Evolutionary conservation across 2,329 filamentous ascomycete species (phyloP), one percentile per base, ranked within the genome.

Genomic region (Aphanocladium album): DNA sequence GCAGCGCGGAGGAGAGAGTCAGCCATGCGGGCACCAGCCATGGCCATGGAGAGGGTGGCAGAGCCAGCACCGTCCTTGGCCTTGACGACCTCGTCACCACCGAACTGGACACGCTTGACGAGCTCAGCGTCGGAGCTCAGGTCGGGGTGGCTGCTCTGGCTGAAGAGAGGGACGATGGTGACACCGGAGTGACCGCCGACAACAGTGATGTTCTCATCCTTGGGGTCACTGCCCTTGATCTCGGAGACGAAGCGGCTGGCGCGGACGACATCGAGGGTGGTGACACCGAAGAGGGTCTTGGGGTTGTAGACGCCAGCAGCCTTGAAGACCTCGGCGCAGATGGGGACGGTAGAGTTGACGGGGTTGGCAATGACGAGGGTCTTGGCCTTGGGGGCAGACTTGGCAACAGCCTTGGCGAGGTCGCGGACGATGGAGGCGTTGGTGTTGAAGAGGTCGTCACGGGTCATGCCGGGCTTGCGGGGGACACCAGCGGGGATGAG

Each of bases 381-480:
- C 82, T 96, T 96, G 79, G 95, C 95, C 67, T 97, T 84, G 72
- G 95, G 95, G 74, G 89, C 85, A 69, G 90, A 85, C 73, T 96
- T 87, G 73, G 95, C 95, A 74, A 87, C 88, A 72, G 92, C 93
- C 87, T 96, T 96, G 81, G 93, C 93, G 68, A 99, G 88, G 80
- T 98, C 95, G 74, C 93, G 93, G 77, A 99, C 95, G 78, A 99
- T 99, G 76, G 91, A 96, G 79, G 95, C 95, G 80, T 99, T 99
- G 85, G 93, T 99, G 88, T 98, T 98, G 92, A 99, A 99, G 67
- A 99, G 89, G 77, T 99, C 93, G 80, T 99, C 95, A 84, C 95
- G 93, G 81, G 90, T 96, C 95, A 99, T 99, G 81, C 95, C 95
- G 77, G 95, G 95, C 87, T 97, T 97, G 82, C 95, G 92, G 75